Base-by-base conservation (phyloP, 208 protist species). In the Leishmania tarentolae region DNA sequence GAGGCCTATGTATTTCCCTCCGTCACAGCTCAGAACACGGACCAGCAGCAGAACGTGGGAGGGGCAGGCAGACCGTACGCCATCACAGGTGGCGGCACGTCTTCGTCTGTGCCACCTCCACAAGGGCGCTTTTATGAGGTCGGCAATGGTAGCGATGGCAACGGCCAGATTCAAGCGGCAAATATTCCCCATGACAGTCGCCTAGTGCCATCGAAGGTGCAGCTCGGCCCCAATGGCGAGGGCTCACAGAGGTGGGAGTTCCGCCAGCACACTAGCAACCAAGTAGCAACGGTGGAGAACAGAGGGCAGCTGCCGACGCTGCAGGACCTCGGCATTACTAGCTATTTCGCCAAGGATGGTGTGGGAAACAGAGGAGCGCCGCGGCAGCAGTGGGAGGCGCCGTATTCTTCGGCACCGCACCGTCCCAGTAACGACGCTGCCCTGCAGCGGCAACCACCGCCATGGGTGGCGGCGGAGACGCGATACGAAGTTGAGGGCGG, bases 401-500 rank as follows among this genome's bases (percentile, higher is more conserved):
- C 86, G 59, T 87, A 90, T 65, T 74, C 71, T 69, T 42, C 71
- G n/a, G 37, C 76, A 28, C 7, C 47, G 28, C n/a, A 56, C 37
- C 1, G 19, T 31, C 31, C 46, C 47, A 28, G 68, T 46, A 61
- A 53, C 68, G 59, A n/a, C 24, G 71, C 40, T 35, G 42, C 75
- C 31, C 37, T 44, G 40, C 61, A 17, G 17, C 74, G 0, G 53
- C 82, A 61, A 47, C 84, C 83, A 47, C 84, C 83, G 82, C 87
- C 87, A 53, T 90, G 87, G 87, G 50, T 90, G 8, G 59, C 85
- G 13, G 61, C 74, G 4, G 87, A 90, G 84, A 84, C 79, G 11
- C 78, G 87, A 6, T 80, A 82, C 52, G 87, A 90, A 78, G 80
- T 90, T 50, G 87, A 91, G 75, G 86, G 86, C 47, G 86, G 85